A percentile compares a stretch with the other conserved stretches of the same genome.
Conservation (phyloP, 768 basidiomycete genomes). For the Tricholoma sp. region DNA sequence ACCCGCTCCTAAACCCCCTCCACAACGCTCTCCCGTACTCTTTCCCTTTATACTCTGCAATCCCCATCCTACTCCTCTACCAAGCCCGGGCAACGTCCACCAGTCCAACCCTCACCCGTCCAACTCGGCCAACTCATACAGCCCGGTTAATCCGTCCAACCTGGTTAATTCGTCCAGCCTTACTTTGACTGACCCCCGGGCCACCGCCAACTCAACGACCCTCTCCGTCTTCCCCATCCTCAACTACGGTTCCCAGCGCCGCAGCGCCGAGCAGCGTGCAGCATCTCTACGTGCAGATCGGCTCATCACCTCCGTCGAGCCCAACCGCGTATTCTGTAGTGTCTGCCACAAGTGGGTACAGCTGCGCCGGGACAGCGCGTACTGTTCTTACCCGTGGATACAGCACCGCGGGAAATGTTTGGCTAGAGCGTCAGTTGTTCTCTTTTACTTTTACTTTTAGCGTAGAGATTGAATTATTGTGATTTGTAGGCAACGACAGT, state of each 20-base stretch:
- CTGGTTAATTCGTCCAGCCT: not conserved
- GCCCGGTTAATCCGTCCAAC: not conserved
- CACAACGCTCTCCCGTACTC: not conserved
- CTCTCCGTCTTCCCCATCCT: constrained; percentile 10
- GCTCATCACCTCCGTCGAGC: constrained; percentile 67
- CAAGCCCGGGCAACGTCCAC: not conserved
- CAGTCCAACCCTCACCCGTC: not conserved
- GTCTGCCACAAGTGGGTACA: constrained; percentile 82
- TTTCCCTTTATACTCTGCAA: not conserved
- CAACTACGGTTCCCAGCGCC: constrained; percentile 54
- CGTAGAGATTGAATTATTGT: not conserved
- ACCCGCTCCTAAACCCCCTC: not conserved
- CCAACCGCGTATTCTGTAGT: constrained; percentile 67
- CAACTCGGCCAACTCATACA: not conserved
- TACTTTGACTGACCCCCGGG: not conserved
- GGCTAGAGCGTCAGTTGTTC: constrained; percentile 51
- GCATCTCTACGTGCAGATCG: constrained; percentile 62
- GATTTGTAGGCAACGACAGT: constrained; percentile 46
- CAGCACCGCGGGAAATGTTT: constrained; percentile 78
- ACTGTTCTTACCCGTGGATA: constrained; percentile 78
- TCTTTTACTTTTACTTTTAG: not conserved
- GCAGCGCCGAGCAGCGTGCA: constrained; percentile 76
- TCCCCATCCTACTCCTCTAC: not conserved
- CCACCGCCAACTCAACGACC: constrained; percentile 6
- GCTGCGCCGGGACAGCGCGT: constrained; percentile 69